Evolutionary conservation across 345 rosid genomes (phyloP).

Genomic region (Gynandropsis gynandra): DNA sequence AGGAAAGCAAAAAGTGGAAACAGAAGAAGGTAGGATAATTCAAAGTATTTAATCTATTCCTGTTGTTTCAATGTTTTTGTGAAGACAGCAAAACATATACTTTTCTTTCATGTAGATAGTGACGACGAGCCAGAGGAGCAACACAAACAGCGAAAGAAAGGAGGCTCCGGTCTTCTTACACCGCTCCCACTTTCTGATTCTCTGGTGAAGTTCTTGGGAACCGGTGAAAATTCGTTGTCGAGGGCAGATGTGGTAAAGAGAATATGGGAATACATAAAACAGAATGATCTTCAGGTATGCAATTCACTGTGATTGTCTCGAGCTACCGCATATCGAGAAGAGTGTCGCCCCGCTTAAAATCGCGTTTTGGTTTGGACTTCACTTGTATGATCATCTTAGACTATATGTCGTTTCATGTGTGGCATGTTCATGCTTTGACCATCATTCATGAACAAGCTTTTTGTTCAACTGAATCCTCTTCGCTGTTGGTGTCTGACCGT

Average conservation of each 20-base stretch:
- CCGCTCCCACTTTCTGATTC: slow-evolving; percentile 57
- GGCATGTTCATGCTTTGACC: too few relatives aligned
- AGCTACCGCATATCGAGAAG: too few relatives aligned
- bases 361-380: too few relatives aligned
- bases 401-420: too few relatives aligned
- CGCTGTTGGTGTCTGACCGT: too few relatives aligned
- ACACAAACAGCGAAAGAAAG: slow-evolving; percentile 49
- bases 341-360: too few relatives aligned
- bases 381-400: too few relatives aligned
- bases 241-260: slow-evolving; percentile 49
- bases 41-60: neutral
- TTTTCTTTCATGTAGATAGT: slow-evolving; percentile 28
- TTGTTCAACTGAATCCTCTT: too few relatives aligned
- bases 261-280: slow-evolving; percentile 56
- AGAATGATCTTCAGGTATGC: slow-evolving; percentile 58
- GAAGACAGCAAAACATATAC: slow-evolving; percentile 7
- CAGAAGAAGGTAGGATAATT: slow-evolving; percentile 21
- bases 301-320: too few relatives aligned
- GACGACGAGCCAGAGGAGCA: slow-evolving; percentile 40
- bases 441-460: too few relatives aligned
- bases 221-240: slow-evolving; percentile 50
- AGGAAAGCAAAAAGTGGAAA: slow-evolving; percentile 26
- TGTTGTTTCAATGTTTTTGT: slow-evolving; percentile 8
- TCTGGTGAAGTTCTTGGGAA: slow-evolving; percentile 50
- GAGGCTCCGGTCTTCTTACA: slow-evolving; percentile 42